These are phyloP conservation scores for Cordyceps cateniannulata DNA, from an alignment of 2,329 filamentous ascomycete species.

Conservation along the genomic window DNA sequence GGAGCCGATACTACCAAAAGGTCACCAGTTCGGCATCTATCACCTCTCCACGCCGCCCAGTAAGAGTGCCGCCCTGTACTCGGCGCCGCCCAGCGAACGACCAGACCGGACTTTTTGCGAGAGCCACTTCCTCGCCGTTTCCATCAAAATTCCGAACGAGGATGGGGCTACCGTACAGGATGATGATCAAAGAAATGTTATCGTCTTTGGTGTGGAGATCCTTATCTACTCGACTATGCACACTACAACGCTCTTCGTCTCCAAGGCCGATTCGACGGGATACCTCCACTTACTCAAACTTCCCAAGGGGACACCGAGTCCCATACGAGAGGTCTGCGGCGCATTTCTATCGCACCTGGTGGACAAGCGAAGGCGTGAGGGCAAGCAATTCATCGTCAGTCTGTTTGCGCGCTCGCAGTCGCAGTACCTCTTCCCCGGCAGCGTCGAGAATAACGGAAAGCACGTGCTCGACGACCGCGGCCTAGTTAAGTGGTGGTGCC, in stretches of 20 bases:
- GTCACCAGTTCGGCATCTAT: slow-evolving; percentile 60
- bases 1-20: slow-evolving; percentile 46
- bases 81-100: slow-evolving; percentile 63
- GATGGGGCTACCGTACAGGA: neutral
- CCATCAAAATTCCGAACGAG: slow-evolving; percentile 30
- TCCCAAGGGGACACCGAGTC: slow-evolving; percentile 59
- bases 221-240: slow-evolving; percentile 77
- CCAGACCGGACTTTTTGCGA: slow-evolving; percentile 79
- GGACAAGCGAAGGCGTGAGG: slow-evolving; percentile 55
- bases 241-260: slow-evolving; percentile 85
- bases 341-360: slow-evolving; percentile 74
- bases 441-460: slow-evolving; percentile 75
- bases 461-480: slow-evolving; percentile 89
- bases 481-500: slow-evolving; percentile 94
- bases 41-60: slow-evolving; percentile 84
- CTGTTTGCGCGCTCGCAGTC: slow-evolving; percentile 88
- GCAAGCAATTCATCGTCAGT: slow-evolving; percentile 69
- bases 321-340: slow-evolving; percentile 65
- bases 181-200: slow-evolving; percentile 40
- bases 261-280: slow-evolving; percentile 94
- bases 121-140: slow-evolving; percentile 64
- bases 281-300: slow-evolving; percentile 64
- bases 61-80: slow-evolving; percentile 68
- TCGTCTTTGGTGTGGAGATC: slow-evolving; percentile 81
- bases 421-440: slow-evolving; percentile 93